A percentile compares a stretch with the other conserved stretches of the same genome.
phyloP scores from a whole-genome alignment of 2,329 filamentous ascomycete genomes.

The Colletotrichum filicis region DNA sequence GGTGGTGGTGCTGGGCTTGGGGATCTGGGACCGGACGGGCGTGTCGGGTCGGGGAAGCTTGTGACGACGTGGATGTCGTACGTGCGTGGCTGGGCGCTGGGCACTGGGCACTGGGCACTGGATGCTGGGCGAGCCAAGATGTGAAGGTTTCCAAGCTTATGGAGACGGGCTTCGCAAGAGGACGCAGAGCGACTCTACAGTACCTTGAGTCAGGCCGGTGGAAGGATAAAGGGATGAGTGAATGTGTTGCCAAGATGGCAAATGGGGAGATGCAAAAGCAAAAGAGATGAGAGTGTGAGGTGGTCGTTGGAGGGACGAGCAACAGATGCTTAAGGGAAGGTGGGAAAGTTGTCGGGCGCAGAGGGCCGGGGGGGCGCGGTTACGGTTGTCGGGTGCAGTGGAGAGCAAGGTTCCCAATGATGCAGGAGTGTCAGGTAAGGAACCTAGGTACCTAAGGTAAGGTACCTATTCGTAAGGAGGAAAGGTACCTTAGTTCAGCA shows the following conservation, averaged over 20 bases:
- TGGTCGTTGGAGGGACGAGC: conserved; percentile 8
- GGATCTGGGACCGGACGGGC: conserved; percentile 11
- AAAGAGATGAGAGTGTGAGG: not conserved
- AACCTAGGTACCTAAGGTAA: not conserved
- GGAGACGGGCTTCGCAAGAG: not conserved
- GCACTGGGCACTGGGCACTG: not conserved
- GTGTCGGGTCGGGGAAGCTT: conserved; percentile 30
- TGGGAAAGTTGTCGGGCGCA: not conserved
- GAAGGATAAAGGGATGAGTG: conserved; percentile 1
- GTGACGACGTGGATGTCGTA: conserved; percentile 14
- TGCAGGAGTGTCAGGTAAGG: not conserved
- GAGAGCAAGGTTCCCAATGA: not conserved
- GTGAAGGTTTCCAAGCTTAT: not conserved
- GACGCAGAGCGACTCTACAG: not conserved
- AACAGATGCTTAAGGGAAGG: conserved; percentile 2
- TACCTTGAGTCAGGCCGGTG: not conserved
- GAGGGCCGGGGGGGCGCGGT: conserved; percentile 1
- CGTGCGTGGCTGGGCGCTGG: not conserved
- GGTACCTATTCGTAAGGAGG: too few relatives aligned
- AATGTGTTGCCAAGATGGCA: not conserved
- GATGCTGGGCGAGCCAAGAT: not conserved
- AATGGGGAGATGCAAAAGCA: not conserved
- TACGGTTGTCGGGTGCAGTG: not conserved
- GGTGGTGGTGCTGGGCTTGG: not conserved
- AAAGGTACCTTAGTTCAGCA: too few relatives aligned